Conservation (phyloP, 805 yeast species). For the Monosporozyma servazzii region DNA sequence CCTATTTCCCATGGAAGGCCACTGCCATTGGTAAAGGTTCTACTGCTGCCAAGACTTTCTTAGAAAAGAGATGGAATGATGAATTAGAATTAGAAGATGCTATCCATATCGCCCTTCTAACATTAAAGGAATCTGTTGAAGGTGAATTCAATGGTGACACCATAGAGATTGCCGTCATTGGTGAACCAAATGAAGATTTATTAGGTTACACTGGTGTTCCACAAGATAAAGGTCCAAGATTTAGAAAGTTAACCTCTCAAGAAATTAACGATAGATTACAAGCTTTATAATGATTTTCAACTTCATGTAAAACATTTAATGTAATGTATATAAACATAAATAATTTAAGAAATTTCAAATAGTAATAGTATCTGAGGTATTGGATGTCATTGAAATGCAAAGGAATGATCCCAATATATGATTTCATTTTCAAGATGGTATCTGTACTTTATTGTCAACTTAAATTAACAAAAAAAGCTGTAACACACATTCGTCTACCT, state of each 20-base stretch:
- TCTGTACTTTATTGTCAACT: too few relatives aligned
- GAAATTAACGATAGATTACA: conserved; percentile 95
- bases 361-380: background rate
- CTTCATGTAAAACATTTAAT: background rate
- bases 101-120: conserved; percentile 86
- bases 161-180: conserved; percentile 82
- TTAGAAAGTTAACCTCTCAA: conserved; percentile 72
- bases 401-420: too few relatives aligned
- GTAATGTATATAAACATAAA: background rate
- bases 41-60: conserved; percentile 89
- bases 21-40: conserved; percentile 98
- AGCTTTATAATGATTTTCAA: conserved; percentile 46
- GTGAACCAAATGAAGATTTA: conserved; percentile 69
- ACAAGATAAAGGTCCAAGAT: conserved; percentile 78
- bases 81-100: conserved; percentile 97
- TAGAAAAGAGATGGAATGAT: conserved; percentile 97
- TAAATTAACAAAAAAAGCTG: too few relatives aligned
- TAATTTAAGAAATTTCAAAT: background rate
- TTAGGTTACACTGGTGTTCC: conserved; percentile 81
- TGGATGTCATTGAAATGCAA: background rate
- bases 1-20: conserved; percentile 98
- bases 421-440: too few relatives aligned
- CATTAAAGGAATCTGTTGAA: conserved; percentile 92
- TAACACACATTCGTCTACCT: too few relatives aligned
- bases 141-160: conserved; percentile 97